Evolutionary conservation across 164 flowering plant genomes (phyloP).

Genomic region (Piper longum): DNA sequence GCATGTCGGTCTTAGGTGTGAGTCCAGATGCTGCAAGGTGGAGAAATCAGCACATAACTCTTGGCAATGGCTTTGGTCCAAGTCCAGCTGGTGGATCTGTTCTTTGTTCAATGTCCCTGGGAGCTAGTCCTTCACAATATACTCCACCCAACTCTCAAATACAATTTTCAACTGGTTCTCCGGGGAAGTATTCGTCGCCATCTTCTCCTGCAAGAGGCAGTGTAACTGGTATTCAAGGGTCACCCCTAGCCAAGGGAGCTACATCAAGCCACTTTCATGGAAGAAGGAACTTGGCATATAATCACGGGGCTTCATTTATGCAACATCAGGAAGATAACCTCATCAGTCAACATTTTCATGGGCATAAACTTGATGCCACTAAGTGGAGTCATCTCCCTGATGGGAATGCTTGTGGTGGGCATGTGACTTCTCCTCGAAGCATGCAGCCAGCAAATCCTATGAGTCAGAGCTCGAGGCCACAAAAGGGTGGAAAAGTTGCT

Average conservation of each 20-base stretch:
- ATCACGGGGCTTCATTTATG: conserved; percentile 24
- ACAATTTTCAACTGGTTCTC: conserved; percentile 64
- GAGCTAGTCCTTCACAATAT: conserved; percentile 90
- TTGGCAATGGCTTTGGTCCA: conserved; percentile 69
- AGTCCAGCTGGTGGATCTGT: conserved; percentile 52
- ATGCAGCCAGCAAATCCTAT: conserved; percentile 26
- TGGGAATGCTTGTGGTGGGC: conserved; percentile 29
- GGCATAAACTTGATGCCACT: conserved; percentile 28
- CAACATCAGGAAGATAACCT: conserved; percentile 39
- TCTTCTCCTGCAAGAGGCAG: conserved; percentile 82
- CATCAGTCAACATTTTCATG: conserved; percentile 47
- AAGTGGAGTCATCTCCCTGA: conserved; percentile 30
- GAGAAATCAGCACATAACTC: conserved; percentile 44
- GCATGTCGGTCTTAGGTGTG: conserved; percentile 50
- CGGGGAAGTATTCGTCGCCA: conserved; percentile 71
- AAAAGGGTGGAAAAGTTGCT: conserved; percentile 27
- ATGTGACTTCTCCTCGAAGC: conserved; percentile 35
- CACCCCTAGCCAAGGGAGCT: conserved; percentile 73
- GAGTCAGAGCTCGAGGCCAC: conserved; percentile 38
- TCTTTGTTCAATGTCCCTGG: conserved; percentile 73
- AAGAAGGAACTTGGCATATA: conserved; percentile 60
- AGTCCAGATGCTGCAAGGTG: conserved; percentile 71
- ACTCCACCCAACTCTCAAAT: conserved; percentile 72
- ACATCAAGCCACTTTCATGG: conserved; percentile 49
- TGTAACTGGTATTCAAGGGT: conserved; percentile 52